Evolutionary conservation across 1,284 basidiomycete species (phyloP).

Genomic region (Rhodotorula mucilaginosa): DNA sequence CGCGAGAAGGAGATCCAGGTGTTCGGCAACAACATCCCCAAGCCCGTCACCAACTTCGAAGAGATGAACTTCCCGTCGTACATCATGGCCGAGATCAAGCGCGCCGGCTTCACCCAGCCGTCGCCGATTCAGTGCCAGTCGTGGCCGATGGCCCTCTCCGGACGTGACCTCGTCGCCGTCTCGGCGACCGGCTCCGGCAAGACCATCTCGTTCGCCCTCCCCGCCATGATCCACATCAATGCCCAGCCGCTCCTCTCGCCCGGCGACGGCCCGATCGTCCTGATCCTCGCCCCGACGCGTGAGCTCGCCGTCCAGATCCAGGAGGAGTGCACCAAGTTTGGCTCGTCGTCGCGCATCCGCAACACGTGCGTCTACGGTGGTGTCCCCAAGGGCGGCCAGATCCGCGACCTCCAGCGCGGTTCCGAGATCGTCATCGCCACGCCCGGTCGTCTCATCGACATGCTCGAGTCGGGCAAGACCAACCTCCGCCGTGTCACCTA

Average conservation of each 20-base stretch:
- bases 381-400: slow-evolving; percentile 97
- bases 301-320: slow-evolving; percentile 99
- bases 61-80: slow-evolving; percentile 73
- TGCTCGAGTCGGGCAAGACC: slow-evolving; percentile 93
- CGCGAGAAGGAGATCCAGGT: slow-evolving; percentile 83
- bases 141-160: slow-evolving; percentile 53
- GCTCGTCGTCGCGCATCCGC: slow-evolving; percentile 92
- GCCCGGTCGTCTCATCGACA: slow-evolving; percentile 84
- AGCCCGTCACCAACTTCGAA: slow-evolving; percentile 87
- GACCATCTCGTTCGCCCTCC: slow-evolving; percentile 96
- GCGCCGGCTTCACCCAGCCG: slow-evolving; percentile 84
- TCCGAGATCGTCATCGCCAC: slow-evolving; percentile 96
- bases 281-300: slow-evolving; percentile 95
- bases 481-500: slow-evolving; percentile 95
- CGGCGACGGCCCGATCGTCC: slow-evolving; percentile 94
- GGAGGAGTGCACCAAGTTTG: slow-evolving; percentile 97
- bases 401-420: slow-evolving; percentile 92
- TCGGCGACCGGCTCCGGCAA: slow-evolving; percentile 96
- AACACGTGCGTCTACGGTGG: slow-evolving; percentile 99
- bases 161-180: slow-evolving; percentile 66
- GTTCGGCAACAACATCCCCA: slow-evolving; percentile 82
- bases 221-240: slow-evolving; percentile 99
- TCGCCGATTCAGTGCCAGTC: slow-evolving; percentile 95
- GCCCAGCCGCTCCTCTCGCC: slow-evolving; percentile 91
- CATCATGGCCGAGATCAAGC: slow-evolving; percentile 85